Percentiles rank a stretch among this genome's conserved stretches.
Conservation (phyloP, 371 early-diverging fungal species). For the Lichtheimia ornata region DNA sequence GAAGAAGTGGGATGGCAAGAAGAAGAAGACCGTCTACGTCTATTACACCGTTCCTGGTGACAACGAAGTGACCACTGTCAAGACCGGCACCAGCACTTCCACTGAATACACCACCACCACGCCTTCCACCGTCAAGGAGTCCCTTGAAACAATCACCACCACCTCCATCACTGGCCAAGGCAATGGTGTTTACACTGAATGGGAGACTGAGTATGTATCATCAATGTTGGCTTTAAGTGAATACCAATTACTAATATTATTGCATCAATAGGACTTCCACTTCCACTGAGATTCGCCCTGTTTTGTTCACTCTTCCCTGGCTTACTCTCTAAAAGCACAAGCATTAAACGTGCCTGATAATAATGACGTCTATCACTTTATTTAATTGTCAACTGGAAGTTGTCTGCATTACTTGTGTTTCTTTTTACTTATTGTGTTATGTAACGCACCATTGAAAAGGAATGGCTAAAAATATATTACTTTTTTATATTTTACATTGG, state of each 20-base stretch:
- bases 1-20: slow-evolving; percentile 11
- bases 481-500: background rate
- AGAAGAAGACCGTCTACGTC: slow-evolving; percentile 24
- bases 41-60: slow-evolving; percentile 23
- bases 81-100: background rate
- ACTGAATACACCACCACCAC: background rate
- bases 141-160: too few species aligned
- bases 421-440: too few species aligned
- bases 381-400: too few species aligned
- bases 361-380: too few species aligned
- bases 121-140: background rate
- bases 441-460: too few species aligned
- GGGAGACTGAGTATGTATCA: background rate
- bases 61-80: background rate
- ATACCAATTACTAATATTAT: too few species aligned
- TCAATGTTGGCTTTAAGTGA: background rate
- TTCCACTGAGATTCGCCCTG: too few species aligned
- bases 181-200: background rate
- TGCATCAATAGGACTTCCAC: too few species aligned
- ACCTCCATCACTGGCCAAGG: background rate
- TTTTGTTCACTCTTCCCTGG: too few species aligned
- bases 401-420: too few species aligned
- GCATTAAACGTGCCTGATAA: too few species aligned
- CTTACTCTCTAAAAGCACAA: too few species aligned
- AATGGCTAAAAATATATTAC: background rate